Base-by-base conservation (phyloP, 306 rosid genomes). In the Quercus dentata region DNA sequence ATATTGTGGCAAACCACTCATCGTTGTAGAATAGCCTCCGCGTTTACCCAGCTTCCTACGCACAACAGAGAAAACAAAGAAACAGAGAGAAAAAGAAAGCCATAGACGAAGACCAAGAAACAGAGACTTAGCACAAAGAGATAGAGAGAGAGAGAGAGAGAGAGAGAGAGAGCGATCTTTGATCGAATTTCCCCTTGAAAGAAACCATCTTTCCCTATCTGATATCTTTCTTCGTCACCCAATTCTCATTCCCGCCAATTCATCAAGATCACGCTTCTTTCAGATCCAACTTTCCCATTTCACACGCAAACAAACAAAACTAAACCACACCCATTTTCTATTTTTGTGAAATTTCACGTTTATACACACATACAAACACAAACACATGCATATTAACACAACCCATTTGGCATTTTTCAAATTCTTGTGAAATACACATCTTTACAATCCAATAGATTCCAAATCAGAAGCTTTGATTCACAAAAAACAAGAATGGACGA, bases 401-500 rank as follows among this genome's bases (percentile, higher is more conserved):
- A 8, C 72, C 28, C 72, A 13, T 68, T 33, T 68, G 15, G 54
- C 54, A 49, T 49, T 12, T 49, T 1, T 35, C 71, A 30, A 65
- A 18, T 31, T 31, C 23, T 7, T 28, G 72, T 68, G 4, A 35
- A 10, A 3, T n/a, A 35, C 23, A 18, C 52, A 9, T 67, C 25
- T 65, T 65, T 65, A 6, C 25, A 33, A 33, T 19, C 30, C 69
- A 31, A 19, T 41, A 41, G 46, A 55, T 84, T 69, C 78, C 62
- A 49, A 49, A 12, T 49, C 54, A 49, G 5, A 49, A 35, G 28
- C 51, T 59, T 54, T 38, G 61, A 20, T 30, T 70, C 57, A 41
- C 56, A 3, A 23, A 49, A 3, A 49, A 11, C 4, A 23, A 77
- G 71, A 30, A 95, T 95, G 99, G 99, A 95, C 84, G 91, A 95